Evolutionary conservation across 805 yeast genomes (phyloP).

Genomic region (Candida qinlingensis): DNA sequence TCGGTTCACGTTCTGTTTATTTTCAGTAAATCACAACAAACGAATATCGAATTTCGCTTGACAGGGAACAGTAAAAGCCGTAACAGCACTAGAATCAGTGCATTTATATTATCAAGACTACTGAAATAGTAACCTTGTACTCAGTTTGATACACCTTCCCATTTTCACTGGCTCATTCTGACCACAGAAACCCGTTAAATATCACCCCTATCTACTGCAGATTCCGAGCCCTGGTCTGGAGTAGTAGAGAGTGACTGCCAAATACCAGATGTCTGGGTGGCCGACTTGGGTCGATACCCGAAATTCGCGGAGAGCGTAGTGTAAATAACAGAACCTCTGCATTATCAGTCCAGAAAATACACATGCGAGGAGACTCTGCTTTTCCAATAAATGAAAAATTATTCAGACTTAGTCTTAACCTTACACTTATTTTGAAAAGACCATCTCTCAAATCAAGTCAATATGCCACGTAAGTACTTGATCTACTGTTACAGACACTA

Average conservation of each 20-base stretch:
- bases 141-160: too few species aligned
- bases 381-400: background rate
- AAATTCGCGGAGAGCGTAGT: background rate
- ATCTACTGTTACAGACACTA: background rate
- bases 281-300: too few species aligned
- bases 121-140: too few species aligned
- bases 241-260: background rate
- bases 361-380: background rate
- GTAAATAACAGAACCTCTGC: background rate
- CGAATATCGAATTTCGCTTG: background rate
- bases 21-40: background rate
- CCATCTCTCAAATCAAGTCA: slow-evolving; percentile 16
- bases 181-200: background rate
- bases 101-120: too few species aligned
- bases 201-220: background rate
- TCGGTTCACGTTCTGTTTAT: background rate
- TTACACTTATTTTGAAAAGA: background rate
- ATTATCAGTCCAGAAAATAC: background rate
- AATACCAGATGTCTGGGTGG: background rate
- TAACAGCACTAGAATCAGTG: too few species aligned
- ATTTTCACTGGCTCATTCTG: background rate
- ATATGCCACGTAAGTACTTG: slow-evolving; percentile 27
- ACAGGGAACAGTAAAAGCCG: background rate
- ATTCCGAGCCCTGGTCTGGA: too few species aligned
- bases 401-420: background rate